Base-by-base conservation (phyloP, 225 moss, liverwort and hornwort genomes). In the Pseudisothecium myosuroides region DNA sequence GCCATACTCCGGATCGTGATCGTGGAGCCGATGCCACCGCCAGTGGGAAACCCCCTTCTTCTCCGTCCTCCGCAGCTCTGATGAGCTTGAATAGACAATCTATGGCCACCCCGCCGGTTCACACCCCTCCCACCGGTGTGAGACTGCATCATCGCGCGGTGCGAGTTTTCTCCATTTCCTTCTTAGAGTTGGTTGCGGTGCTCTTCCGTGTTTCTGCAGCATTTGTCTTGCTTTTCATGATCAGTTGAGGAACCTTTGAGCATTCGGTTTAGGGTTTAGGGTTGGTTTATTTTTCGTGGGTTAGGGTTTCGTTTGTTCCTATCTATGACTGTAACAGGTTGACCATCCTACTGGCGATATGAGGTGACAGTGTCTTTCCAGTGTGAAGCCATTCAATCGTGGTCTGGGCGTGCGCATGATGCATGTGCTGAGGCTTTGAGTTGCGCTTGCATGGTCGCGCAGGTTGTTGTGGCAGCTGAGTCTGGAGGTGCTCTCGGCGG, bases 401-500 rank as follows among this genome's bases (percentile, higher is more conserved):
- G 68, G 14, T 71, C 12, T 63, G 80, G 29, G 43, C 28, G 65
- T 60, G 55, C 58, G 31, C 24, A 16, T 52, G 52, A 8, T 52
- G 37, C 31, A 34, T 80, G 39, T 76, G 21, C n/a, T 74, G 10
- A 87, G 75, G 60, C 75, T 54, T 72, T 81, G 80, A 61, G 69
- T 84, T 87, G 82, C 83, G 67, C 43, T 82, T 86, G 81, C 78
- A 5, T 34, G 73, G 29, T 77, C 68, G 77, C 88, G 80, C 87
- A 95, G 95, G 95, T 95, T 41, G 95, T 95, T 45, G 95, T 95
- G 41, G 95, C 95, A 74, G 94, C 94, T 12, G 94, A 94, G 86
- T 92, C 94, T 62, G 95, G 95, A 85, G 95, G 95, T 92, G 95
- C 94, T 52, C 92, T 94, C 22, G 95, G 95, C 85, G 95, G 95